Conservation (phyloP, 768 basidiomycete species). For the Fomitopsis pulvina region DNA sequence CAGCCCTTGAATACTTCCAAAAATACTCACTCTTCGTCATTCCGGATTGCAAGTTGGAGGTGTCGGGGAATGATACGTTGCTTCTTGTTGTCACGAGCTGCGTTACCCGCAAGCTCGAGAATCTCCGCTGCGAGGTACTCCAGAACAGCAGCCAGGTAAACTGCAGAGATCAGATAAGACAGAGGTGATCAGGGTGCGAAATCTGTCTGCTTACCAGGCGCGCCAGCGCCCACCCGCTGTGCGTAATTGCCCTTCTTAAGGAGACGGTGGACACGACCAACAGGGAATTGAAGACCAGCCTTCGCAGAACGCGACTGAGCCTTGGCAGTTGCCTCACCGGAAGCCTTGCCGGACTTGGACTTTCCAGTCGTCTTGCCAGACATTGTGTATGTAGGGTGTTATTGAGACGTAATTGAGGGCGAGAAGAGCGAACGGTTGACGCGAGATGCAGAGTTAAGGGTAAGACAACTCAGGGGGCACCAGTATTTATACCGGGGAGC, state of each 20-base stretch:
- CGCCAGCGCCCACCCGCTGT: slow-evolving; percentile 82
- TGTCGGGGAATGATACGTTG: slow-evolving; percentile 95
- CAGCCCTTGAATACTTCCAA: not conserved
- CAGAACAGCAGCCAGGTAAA: slow-evolving; percentile 89
- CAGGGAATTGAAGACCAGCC: slow-evolving; percentile 82
- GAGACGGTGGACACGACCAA: slow-evolving; percentile 90
- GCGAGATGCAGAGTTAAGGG: slow-evolving; percentile 7
- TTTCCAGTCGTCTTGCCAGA: slow-evolving; percentile 49
- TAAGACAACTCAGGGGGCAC: not conserved
- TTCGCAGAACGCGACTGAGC: slow-evolving; percentile 66
- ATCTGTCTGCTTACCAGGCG: slow-evolving; percentile 51
- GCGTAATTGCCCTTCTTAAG: slow-evolving; percentile 84
- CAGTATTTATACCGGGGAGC: slow-evolving; percentile 13
- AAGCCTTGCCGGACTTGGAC: slow-evolving; percentile 61
- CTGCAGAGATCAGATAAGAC: slow-evolving; percentile 27
- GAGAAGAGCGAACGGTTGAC: slow-evolving; percentile 7
- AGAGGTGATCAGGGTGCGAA: not conserved
- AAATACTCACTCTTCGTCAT: slow-evolving; percentile 74
- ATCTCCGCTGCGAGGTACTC: slow-evolving; percentile 93
- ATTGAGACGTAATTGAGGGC: slow-evolving; percentile 7
- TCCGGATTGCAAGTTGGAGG: slow-evolving; percentile 89
- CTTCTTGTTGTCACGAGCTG: slow-evolving; percentile 89
- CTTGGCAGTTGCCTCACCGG: slow-evolving; percentile 39
- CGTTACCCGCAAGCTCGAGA: slow-evolving; percentile 87
- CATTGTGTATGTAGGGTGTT: slow-evolving; percentile 18